Percentiles rank a stretch among this genome's conserved stretches.
These are phyloP conservation scores for Detonula confervacea DNA, from an alignment of 352 stramenopile genomes.

Conservation along the genomic window DNA sequence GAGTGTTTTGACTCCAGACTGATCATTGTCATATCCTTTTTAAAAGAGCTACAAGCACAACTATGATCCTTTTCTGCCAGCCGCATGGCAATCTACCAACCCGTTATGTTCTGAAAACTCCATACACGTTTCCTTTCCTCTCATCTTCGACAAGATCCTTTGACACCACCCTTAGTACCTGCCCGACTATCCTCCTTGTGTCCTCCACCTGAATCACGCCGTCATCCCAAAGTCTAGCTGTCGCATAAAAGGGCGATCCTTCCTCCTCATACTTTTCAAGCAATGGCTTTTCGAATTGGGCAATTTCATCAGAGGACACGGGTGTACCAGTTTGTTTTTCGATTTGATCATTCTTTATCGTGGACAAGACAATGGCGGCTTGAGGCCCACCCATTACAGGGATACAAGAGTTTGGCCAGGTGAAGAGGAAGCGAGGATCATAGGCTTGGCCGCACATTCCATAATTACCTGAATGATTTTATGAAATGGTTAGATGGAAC, in stretches of 20 bases:
- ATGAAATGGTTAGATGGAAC: not conserved
- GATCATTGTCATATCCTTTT: too few species aligned
- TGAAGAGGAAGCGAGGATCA: conserved; percentile 96
- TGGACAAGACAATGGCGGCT: conserved; percentile 94
- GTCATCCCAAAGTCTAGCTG: conserved; percentile 97
- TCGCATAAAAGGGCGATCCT: conserved; percentile 94
- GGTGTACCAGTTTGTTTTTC: conserved; percentile 72
- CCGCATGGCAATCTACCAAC: too few species aligned
- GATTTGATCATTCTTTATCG: conserved; percentile 92
- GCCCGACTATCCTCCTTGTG: conserved; percentile 86
- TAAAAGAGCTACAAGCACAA: too few species aligned
- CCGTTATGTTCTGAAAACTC: conserved; percentile 96
- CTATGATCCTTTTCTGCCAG: too few species aligned
- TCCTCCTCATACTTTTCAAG: conserved; percentile 96
- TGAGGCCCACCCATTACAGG: conserved; percentile 98
- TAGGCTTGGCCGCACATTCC: conserved; percentile 98
- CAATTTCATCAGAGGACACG: conserved; percentile 82
- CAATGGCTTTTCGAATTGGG: conserved; percentile 94
- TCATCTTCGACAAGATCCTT: conserved; percentile 74
- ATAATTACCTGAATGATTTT: conserved; percentile 84
- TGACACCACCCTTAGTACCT: conserved; percentile 77
- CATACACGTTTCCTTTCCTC: conserved; percentile 90
- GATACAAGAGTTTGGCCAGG: conserved; percentile 97
- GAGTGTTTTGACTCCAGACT: too few species aligned
- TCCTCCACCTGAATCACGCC: conserved; percentile 97